Percentiles rank a stretch among this genome's conserved stretches.
These are phyloP conservation scores for Neurospora crassa DNA, from an alignment of 2,329 filamentous ascomycete species.

Conservation along the genomic window DNA sequence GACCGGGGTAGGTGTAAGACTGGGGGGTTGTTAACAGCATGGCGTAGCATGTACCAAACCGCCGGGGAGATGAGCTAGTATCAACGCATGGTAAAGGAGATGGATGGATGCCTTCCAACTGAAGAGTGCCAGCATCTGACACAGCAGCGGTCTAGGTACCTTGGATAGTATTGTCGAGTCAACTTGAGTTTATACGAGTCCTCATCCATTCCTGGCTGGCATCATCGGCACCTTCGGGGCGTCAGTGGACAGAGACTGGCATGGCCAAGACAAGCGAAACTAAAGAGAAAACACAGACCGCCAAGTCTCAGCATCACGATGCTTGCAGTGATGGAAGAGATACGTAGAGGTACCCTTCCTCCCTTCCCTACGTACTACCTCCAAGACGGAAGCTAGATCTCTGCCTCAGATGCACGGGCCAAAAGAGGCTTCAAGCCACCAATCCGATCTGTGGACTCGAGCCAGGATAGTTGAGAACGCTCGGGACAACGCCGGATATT, in stretches of 20 bases:
- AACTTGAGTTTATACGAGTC: no score
- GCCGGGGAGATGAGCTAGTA: background rate
- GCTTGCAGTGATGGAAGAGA: background rate
- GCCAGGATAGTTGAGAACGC: background rate
- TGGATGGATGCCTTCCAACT: background rate
- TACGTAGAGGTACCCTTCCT: background rate
- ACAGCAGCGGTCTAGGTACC: background rate
- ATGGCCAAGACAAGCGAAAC: background rate
- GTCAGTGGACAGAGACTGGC: background rate
- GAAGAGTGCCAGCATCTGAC: background rate
- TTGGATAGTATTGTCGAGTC: background rate
- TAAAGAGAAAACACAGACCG: background rate
- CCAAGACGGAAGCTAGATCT: background rate
- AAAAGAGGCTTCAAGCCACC: background rate
- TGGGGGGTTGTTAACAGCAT: background rate
- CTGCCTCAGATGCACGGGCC: background rate
- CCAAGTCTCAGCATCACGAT: background rate
- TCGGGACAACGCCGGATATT: background rate
- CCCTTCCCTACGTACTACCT: background rate
- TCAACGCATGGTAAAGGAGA: background rate
- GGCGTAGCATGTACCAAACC: background rate
- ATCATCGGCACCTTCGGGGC: background rate
- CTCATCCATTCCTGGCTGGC: background rate
- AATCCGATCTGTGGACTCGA: background rate
- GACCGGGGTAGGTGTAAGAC: background rate